Evolutionary conservation across 495 filamentous ascomycete genomes (phyloP), one percentile per base, ranked within the genome.

Genomic region (Glonium stellatum): DNA sequence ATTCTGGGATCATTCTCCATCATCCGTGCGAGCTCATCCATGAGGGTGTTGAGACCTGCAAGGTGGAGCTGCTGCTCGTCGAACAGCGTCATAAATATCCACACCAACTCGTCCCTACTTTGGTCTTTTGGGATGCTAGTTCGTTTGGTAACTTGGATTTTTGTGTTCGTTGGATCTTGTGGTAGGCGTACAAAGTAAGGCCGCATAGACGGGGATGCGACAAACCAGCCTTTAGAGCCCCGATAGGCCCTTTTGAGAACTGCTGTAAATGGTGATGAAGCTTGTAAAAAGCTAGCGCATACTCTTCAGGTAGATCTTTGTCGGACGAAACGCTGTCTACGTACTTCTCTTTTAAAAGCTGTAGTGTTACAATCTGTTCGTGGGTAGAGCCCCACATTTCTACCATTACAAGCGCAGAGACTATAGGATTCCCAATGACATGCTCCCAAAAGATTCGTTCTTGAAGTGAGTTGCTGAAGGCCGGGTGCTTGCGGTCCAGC

Each of bases 11-110:
- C 76, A 4, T 63, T 67, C 54, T 77, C 36, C 11, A 78, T 34
- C 18, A 80, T 58, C 22, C 73, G 69, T 21, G 80, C 76, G 0
- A 82, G 57, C 44, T 80, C 76, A 41, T 83, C 80, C 41, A 79
- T 57, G 4, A 80, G 12, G 4, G 55, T 63, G 11, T 67, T 44
- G 46, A 77, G 65, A 0, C 72, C 62, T 39, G 46, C 52, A 1
- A 78, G 48, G 19, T 67, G 64, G 0, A 77, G 51, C 19, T 69
- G 35, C 0, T 67, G 11, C 3, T 59, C 62, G 25, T 72, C 67
- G 54, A 47, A 71, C 4, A 77, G 58, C 0, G 54, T 63, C 23
- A 34, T 19, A 4, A 78, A 58, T 4, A 79, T 63, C 72, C 70
- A 76, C 1, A 72, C 8, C 0, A 80, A 55, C 0, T 73, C 42